These are phyloP conservation scores for Powellomyces hirtus DNA, from an alignment of 192 early-diverging fungal genomes.

Conservation along the genomic window DNA sequence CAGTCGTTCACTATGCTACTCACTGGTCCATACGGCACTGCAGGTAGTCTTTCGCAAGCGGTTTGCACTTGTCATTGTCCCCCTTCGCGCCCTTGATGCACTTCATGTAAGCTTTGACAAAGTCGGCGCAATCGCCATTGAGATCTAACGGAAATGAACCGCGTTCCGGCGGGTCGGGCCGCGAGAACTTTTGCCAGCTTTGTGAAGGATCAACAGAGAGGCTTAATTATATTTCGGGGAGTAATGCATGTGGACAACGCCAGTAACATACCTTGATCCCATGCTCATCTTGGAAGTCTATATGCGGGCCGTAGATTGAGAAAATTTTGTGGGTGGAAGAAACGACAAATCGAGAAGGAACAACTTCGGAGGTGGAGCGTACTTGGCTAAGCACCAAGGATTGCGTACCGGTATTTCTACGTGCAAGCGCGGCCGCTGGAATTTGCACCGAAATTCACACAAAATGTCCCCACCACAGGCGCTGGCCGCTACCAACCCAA, in stretches of 20 bases:
- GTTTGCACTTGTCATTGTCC: slow-evolving; percentile 67
- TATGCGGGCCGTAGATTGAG: too few species aligned
- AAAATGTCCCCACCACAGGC: too few species aligned
- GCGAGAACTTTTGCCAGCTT: slow-evolving; percentile 49
- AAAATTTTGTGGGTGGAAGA: too few species aligned
- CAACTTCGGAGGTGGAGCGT: too few species aligned
- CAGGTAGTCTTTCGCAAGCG: slow-evolving; percentile 76
- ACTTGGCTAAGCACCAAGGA: too few species aligned
- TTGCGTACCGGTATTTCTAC: too few species aligned
- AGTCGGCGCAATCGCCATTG: slow-evolving; percentile 75
- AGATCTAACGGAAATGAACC: slow-evolving; percentile 92
- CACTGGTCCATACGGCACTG: slow-evolving; percentile 90
- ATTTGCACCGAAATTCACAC: too few species aligned
- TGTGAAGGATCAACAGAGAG: not conserved
- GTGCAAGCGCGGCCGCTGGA: too few species aligned
- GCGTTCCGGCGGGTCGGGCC: slow-evolving; percentile 72
- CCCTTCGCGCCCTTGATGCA: slow-evolving; percentile 75
- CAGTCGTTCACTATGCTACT: too few species aligned
- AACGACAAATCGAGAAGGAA: too few species aligned
- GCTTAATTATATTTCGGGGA: not conserved
- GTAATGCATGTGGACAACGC: not conserved
- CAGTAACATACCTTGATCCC: slow-evolving; percentile 14
- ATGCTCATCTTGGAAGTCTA: slow-evolving; percentile 22
- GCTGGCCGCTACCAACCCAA: too few species aligned
- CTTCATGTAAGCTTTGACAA: slow-evolving; percentile 76